Conservation (phyloP, 768 basidiomycete species). For the Asterophora parasitica region DNA sequence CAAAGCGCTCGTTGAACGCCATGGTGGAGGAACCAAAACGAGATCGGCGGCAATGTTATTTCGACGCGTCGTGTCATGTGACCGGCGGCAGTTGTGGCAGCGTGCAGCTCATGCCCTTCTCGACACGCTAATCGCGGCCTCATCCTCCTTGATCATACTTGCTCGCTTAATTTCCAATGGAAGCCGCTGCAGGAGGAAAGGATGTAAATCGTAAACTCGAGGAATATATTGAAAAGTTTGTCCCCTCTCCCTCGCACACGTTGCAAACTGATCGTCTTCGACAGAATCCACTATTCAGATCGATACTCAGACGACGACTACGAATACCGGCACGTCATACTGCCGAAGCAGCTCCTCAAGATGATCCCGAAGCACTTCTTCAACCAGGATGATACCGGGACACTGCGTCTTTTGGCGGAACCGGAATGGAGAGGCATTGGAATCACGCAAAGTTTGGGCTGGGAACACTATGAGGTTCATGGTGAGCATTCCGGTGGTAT, state of each 20-base stretch:
- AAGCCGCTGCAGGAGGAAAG: conserved; percentile 25
- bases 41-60: background rate
- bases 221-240: conserved; percentile 76
- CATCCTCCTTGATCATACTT: background rate
- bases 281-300: conserved; percentile 86
- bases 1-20: conserved; percentile 10
- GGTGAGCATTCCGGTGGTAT: conserved; percentile 39
- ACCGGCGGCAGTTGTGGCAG: background rate
- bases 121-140: background rate
- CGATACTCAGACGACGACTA: conserved; percentile 88
- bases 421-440: conserved; percentile 95
- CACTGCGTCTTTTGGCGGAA: conserved; percentile 78
- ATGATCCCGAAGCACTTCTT: conserved; percentile 87
- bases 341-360: conserved; percentile 93
- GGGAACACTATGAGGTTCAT: conserved; percentile 98
- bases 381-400: conserved; percentile 66
- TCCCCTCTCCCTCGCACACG: conserved; percentile 6
- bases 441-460: conserved; percentile 92
- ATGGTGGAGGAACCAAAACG: conserved; percentile 6
- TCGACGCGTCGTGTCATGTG: conserved; percentile 13
- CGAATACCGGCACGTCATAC: conserved; percentile 96
- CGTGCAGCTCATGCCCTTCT: background rate
- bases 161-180: conserved; percentile 17
- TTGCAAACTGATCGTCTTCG: conserved; percentile 16
- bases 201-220: conserved; percentile 53